Conservation (phyloP, 495 filamentous ascomycete species). For the Tetracladium marchalianum region DNA sequence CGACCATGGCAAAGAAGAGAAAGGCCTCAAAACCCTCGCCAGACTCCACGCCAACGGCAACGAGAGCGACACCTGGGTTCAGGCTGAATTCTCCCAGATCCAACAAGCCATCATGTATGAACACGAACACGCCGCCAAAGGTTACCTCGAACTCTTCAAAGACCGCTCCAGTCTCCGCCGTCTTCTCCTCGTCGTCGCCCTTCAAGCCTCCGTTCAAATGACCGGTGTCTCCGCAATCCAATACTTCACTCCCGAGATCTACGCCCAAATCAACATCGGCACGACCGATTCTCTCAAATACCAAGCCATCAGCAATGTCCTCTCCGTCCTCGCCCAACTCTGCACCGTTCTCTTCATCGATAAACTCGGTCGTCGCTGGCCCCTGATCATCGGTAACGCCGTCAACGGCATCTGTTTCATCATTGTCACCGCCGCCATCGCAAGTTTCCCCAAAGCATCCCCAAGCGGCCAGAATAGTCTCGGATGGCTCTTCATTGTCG, state of each 20-base stretch:
- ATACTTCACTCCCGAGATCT: constrained; percentile 35
- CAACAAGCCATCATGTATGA: constrained; percentile 16
- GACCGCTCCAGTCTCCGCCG: constrained; percentile 28
- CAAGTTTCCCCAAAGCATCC: constrained; percentile 27
- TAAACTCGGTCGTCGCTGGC: constrained; percentile 28
- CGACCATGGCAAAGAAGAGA: constrained; percentile 33
- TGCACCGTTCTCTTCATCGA: constrained; percentile 31
- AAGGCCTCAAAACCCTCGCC: constrained; percentile 39
- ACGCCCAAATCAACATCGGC: constrained; percentile 38
- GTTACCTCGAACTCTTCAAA: constrained; percentile 1
- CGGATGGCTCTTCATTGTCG: constrained; percentile 3
- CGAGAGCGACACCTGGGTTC: constrained; percentile 16
- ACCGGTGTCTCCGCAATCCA: constrained; percentile 33
- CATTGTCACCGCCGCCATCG: constrained; percentile 25
- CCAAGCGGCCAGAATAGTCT: constrained; percentile 31
- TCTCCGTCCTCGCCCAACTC: constrained; percentile 34
- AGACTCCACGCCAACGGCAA: constrained; percentile 39
- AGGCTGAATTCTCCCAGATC: constrained; percentile 22
- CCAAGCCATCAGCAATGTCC: constrained; percentile 35
- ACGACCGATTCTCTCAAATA: constrained; percentile 31
- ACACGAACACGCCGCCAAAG: constrained; percentile 3
- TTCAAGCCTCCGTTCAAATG: constrained; percentile 68
- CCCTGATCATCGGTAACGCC: constrained; percentile 25
- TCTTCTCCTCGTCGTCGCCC: constrained; percentile 40
- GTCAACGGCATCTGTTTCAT: constrained; percentile 26